Evolutionary conservation across 108 stramenopile species (phyloP).

Genomic region (Skeletonema costatum): DNA sequence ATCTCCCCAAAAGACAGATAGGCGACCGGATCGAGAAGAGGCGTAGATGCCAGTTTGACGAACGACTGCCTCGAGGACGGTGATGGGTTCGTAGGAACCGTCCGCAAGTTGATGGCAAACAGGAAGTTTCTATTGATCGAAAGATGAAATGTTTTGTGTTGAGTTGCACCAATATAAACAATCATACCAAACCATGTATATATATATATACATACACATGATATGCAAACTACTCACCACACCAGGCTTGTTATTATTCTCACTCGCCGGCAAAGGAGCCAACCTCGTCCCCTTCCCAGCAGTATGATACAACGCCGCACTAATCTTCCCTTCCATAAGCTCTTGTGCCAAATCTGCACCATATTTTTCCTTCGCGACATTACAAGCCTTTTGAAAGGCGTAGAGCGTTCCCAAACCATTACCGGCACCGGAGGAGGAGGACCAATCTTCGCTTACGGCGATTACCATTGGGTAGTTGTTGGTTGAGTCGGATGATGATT

Average conservation of each 20-base stretch:
- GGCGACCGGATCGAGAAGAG: conserved; percentile 87
- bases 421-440: conserved; percentile 85
- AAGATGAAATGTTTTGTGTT: not conserved
- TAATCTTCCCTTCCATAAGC: conserved; percentile 60
- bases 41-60: conserved; percentile 98
- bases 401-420: conserved; percentile 96
- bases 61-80: conserved; percentile 96
- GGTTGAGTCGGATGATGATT: not conserved
- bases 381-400: conserved; percentile 91
- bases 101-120: conserved; percentile 61
- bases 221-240: conserved; percentile 73
- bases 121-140: conserved; percentile 80
- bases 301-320: conserved; percentile 95
- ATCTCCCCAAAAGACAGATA: conserved; percentile 98
- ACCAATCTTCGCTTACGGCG: conserved; percentile 97
- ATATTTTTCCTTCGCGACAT: conserved; percentile 68
- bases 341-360: conserved; percentile 62
- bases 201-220: conserved; percentile 7
- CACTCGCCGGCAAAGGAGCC: conserved; percentile 95
- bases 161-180: conserved; percentile 2
- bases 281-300: conserved; percentile 97
- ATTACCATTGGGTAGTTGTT: conserved; percentile 80
- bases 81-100: conserved; percentile 74
- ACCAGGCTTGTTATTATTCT: conserved; percentile 99
- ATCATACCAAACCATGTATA: conserved; percentile 1